phyloP scores from a whole-genome alignment of 1,284 basidiomycete species.

The Ganoderma sp. region DNA sequence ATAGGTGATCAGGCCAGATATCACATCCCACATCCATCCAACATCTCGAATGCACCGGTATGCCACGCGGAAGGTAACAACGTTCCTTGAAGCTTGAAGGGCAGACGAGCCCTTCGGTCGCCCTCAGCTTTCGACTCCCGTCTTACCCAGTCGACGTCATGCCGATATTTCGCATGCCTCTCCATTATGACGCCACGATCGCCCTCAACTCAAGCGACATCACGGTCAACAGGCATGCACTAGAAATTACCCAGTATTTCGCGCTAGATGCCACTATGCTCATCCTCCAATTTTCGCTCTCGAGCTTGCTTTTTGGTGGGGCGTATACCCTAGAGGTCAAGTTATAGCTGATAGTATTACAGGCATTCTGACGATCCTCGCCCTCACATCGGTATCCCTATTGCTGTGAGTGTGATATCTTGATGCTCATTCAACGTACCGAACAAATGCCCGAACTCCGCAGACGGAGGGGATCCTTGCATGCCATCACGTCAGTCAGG shows the following conservation, averaged over 20 bases:
- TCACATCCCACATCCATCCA: background rate
- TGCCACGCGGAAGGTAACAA: background rate
- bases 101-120: background rate
- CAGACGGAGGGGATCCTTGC: background rate
- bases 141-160: background rate
- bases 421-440: no score
- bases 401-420: background rate
- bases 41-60: background rate
- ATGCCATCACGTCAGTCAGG: background rate
- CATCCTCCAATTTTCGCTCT: background rate
- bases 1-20: background rate
- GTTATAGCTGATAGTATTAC: background rate
- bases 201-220: background rate
- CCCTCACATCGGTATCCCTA: background rate
- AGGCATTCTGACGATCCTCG: background rate
- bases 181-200: background rate
- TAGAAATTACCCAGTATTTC: background rate
- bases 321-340: no score
- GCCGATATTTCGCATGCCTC: background rate
- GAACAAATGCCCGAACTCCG: no score
- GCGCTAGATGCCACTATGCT: background rate
- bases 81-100: background rate
- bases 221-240: background rate
- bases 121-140: background rate
- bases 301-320: background rate